Evolutionary conservation across 179 eudicot species (phyloP).

Genomic region (Beta macrorhiza): DNA sequence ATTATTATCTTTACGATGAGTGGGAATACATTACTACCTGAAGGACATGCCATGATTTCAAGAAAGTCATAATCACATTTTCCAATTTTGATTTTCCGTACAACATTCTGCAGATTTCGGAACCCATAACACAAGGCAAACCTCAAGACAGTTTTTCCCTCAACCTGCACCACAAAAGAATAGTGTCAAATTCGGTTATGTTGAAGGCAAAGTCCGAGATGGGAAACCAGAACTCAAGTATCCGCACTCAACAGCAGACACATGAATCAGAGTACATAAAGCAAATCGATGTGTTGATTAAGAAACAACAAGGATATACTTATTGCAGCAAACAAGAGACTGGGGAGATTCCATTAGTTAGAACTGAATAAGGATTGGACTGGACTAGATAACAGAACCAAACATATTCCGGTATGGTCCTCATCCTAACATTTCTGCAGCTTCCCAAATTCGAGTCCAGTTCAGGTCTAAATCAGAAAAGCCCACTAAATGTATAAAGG

Average conservation of each 20-base stretch:
- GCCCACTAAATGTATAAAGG: background rate
- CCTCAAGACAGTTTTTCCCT: conserved; percentile 74
- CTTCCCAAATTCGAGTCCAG: background rate
- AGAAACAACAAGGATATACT: background rate
- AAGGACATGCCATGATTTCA: conserved; percentile 99
- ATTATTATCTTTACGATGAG: background rate
- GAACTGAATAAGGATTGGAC: background rate
- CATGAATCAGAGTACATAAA: background rate
- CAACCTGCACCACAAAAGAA: conserved; percentile 50
- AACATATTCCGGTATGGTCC: background rate
- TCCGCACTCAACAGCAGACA: background rate
- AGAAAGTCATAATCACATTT: conserved; percentile 85
- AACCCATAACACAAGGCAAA: conserved; percentile 95
- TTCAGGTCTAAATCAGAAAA: background rate
- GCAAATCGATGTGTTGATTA: background rate
- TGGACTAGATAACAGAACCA: background rate
- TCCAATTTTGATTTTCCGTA: conserved; percentile 76
- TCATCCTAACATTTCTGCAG: background rate
- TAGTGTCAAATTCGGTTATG: background rate
- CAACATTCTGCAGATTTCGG: conserved; percentile 86
- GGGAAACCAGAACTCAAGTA: background rate
- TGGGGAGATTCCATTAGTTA: background rate
- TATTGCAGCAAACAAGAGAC: background rate
- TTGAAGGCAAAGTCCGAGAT: background rate
- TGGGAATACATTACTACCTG: conserved; percentile 50